phyloP scores from a whole-genome alignment of 331 rosid species.

The Pyrus hybrid region DNA sequence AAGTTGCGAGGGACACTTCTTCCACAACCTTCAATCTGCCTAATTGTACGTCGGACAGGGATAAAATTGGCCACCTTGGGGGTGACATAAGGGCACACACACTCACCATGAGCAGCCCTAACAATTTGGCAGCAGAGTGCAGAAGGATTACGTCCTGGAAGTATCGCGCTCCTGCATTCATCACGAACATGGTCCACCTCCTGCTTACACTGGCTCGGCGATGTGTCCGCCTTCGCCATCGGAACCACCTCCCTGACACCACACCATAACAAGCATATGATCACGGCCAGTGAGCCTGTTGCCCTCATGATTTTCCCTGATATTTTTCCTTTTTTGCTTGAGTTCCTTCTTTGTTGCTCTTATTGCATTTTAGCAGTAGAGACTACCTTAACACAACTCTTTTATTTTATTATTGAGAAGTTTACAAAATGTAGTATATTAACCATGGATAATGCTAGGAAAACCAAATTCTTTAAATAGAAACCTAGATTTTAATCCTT shows the following conservation, averaged over 20 bases:
- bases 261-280: neutral
- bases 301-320: neutral
- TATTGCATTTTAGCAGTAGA: neutral
- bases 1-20: conserved; percentile 5
- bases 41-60: neutral
- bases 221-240: neutral
- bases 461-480: no score
- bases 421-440: no score
- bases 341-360: neutral
- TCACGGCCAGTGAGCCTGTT: neutral
- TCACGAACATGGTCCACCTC: neutral
- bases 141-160: neutral
- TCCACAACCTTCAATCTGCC: conserved; percentile 2
- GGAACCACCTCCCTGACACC: neutral
- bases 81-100: neutral
- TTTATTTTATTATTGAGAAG: no score
- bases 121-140: neutral
- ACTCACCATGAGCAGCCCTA: neutral
- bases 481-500: no score
- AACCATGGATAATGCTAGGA: no score
- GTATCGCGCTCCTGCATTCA: neutral
- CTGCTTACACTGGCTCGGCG: neutral
- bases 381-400: no score
- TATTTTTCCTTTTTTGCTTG: no score
- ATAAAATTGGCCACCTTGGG: neutral